phyloP scores from a whole-genome alignment of 176 grass and related monocot species.

The Triticum timopheevii region DNA sequence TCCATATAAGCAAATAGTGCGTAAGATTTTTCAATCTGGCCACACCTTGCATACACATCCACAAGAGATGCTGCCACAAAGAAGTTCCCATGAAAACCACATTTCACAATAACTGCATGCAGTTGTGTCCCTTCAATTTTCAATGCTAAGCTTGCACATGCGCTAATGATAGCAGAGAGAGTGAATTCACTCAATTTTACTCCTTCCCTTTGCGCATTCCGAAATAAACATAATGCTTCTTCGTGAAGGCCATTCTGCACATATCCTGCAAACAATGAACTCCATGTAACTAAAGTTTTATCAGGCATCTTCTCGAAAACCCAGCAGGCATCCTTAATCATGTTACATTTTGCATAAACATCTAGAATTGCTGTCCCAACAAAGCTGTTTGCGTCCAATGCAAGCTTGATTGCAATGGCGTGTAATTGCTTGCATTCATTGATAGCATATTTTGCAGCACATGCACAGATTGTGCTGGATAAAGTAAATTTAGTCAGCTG shows the following conservation, averaged over 20 bases:
- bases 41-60: conserved; percentile 64
- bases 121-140: conserved; percentile 57
- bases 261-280: conserved; percentile 59
- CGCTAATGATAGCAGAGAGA: conserved; percentile 54
- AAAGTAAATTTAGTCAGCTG: conserved; percentile 60
- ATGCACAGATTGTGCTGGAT: conserved; percentile 59
- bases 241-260: conserved; percentile 66
- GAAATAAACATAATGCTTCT: conserved; percentile 45
- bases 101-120: conserved; percentile 43
- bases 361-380: conserved; percentile 64
- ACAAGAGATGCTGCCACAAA: conserved; percentile 61
- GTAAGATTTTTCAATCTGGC: conserved; percentile 52
- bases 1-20: conserved; percentile 40
- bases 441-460: conserved; percentile 54
- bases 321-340: conserved; percentile 51
- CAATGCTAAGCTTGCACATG: conserved; percentile 53
- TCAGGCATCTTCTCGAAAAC: conserved; percentile 61
- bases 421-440: conserved; percentile 58
- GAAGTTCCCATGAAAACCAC: conserved; percentile 50
- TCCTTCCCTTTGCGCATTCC: conserved; percentile 36
- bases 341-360: conserved; percentile 63
- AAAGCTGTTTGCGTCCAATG: conserved; percentile 53
- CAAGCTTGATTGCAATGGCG: conserved; percentile 44
- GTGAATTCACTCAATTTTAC: conserved; percentile 56
- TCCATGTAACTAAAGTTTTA: conserved; percentile 70